A percentile compares a stretch with the other conserved stretches of the same genome.
Evolutionary conservation across 2,329 filamentous ascomycete species (phyloP).

Genomic region (Paracoccidioides lutzii): DNA sequence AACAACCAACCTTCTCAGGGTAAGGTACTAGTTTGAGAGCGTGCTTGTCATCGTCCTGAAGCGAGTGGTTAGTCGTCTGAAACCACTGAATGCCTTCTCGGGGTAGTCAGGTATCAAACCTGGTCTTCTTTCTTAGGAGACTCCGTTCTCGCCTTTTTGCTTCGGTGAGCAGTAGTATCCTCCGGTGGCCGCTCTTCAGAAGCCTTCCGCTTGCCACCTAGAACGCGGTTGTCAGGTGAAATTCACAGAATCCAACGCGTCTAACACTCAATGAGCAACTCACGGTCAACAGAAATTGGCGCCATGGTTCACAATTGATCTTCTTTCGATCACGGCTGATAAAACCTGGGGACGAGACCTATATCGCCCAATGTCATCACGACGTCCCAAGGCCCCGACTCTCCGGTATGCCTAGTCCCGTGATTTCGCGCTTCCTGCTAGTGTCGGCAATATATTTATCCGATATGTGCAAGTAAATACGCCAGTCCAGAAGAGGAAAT

Average conservation of each 20-base stretch:
- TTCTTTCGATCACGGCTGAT: neutral
- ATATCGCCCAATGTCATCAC: neutral
- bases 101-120: slow-evolving; percentile 13
- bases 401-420: neutral
- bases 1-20: slow-evolving; percentile 62
- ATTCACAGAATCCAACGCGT: neutral
- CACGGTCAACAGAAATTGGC: slow-evolving; percentile 22
- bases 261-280: neutral
- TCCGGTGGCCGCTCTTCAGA: slow-evolving; percentile 34
- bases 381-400: neutral
- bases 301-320: slow-evolving; percentile 14
- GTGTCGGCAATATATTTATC: slow-evolving; percentile 3
- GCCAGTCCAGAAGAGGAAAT: neutral
- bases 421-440: neutral
- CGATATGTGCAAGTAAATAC: neutral
- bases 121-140: slow-evolving; percentile 28
- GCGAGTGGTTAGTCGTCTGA: slow-evolving; percentile 13
- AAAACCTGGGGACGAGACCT: neutral
- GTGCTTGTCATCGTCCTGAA: slow-evolving; percentile 34
- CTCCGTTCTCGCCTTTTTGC: slow-evolving; percentile 38
- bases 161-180: slow-evolving; percentile 30
- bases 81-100: neutral
- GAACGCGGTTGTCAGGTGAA: neutral
- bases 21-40: slow-evolving; percentile 60
- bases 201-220: slow-evolving; percentile 36